Evolutionary conservation across 805 yeast species (phyloP).

Genomic region (Saccharomycopsis schoenii): DNA sequence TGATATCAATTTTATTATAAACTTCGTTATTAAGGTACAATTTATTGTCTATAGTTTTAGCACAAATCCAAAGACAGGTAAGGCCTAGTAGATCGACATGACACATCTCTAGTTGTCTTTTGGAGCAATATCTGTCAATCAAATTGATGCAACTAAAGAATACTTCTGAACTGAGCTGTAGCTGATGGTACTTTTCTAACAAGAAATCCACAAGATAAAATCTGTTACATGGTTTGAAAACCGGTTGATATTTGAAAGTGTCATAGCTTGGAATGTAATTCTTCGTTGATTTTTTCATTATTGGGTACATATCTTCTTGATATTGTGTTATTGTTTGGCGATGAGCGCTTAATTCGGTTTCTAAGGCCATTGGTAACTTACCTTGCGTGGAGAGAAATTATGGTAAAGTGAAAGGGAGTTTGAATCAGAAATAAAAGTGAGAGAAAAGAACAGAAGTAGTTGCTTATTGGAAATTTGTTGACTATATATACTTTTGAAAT

Average conservation of each 20-base stretch:
- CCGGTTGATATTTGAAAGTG: constrained; percentile 8
- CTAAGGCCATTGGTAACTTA: constrained; percentile 4
- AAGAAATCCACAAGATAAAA: constrained; percentile 6
- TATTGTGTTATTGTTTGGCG: constrained; percentile 3
- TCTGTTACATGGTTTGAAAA: constrained; percentile 4
- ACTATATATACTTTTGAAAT: too few species aligned
- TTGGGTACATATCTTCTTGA: constrained; percentile 6
- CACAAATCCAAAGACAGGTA: constrained; percentile 38
- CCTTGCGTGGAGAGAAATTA: too few species aligned
- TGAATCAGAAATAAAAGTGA: neutral
- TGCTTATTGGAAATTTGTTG: too few species aligned
- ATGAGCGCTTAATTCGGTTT: constrained; percentile 8
- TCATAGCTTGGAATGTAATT: constrained; percentile 1
- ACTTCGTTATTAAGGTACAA: neutral
- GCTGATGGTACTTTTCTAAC: constrained; percentile 4
- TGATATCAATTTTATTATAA: constrained; percentile 5
- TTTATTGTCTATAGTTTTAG: constrained; percentile 26
- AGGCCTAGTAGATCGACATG: constrained; percentile 33
- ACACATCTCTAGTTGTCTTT: constrained; percentile 25
- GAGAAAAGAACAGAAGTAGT: neutral
- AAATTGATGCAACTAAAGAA: constrained; percentile 24
- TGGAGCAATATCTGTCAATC: constrained; percentile 32
- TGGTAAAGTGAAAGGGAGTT: neutral
- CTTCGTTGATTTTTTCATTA: constrained; percentile 1
- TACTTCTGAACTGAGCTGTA: constrained; percentile 9